phyloP scores from a whole-genome alignment of 345 rosid genomes.

The Citrus australasica region DNA sequence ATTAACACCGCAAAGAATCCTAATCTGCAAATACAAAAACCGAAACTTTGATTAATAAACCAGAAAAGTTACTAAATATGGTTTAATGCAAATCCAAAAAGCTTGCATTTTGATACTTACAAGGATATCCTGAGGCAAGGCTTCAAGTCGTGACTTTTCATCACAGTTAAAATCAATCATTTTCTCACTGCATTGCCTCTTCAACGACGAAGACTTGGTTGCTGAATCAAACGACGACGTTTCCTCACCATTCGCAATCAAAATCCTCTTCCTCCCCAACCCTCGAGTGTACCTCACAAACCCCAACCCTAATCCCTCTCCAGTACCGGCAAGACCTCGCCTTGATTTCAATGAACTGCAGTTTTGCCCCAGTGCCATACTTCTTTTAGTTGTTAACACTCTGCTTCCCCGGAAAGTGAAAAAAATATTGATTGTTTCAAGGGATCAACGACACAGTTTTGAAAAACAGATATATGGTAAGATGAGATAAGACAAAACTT shows the following conservation, averaged over 20 bases:
- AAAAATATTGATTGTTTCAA: not conserved
- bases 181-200: conserved; percentile 51
- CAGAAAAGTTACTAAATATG: not conserved
- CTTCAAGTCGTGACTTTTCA: conserved; percentile 45
- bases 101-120: conserved; percentile 27
- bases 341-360: conserved; percentile 32
- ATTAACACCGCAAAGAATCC: conserved; percentile 61
- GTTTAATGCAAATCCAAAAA: not conserved
- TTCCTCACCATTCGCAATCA: conserved; percentile 33
- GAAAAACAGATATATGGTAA: conserved; percentile 2
- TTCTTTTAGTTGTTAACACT: not conserved
- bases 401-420: not conserved
- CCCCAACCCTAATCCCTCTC: conserved; percentile 34
- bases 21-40: conserved; percentile 35
- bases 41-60: not conserved
- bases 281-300: conserved; percentile 47
- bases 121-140: conserved; percentile 75
- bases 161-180: conserved; percentile 14
- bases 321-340: conserved; percentile 16
- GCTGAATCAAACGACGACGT: conserved; percentile 13
- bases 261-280: conserved; percentile 72
- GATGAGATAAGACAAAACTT: not conserved
- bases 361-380: conserved; percentile 49
- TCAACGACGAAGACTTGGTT: conserved; percentile 34
- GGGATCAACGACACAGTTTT: not conserved